Percentiles rank a stretch among this genome's conserved stretches.
Evolutionary conservation across 1,284 basidiomycete species (phyloP).

Genomic region (Marasmius tenuissimus): DNA sequence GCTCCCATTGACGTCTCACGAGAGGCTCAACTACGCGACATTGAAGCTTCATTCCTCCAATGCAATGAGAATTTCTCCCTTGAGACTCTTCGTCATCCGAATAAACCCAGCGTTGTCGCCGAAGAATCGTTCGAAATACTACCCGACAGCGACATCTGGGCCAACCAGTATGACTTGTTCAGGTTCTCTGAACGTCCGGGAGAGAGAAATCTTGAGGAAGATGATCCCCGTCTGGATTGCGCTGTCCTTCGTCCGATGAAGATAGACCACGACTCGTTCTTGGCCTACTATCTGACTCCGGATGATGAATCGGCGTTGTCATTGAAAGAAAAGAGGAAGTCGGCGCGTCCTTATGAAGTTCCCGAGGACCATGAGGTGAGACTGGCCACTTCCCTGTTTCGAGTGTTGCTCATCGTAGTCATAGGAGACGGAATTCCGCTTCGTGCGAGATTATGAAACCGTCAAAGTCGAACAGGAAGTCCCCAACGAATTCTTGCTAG

Average conservation of each 20-base stretch:
- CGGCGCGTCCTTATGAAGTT: slow-evolving; percentile 40
- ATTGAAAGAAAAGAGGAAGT: slow-evolving; percentile 52
- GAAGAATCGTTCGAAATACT: slow-evolving; percentile 85
- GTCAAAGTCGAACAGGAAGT: slow-evolving; percentile 83
- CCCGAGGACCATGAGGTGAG: slow-evolving; percentile 52
- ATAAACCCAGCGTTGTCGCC: slow-evolving; percentile 74
- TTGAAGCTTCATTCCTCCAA: slow-evolving; percentile 79
- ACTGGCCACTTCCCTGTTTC: background rate
- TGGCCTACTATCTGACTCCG: slow-evolving; percentile 86
- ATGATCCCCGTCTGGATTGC: slow-evolving; percentile 78
- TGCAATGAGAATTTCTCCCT: slow-evolving; percentile 62
- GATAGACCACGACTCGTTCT: slow-evolving; percentile 82
- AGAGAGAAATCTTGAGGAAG: slow-evolving; percentile 64
- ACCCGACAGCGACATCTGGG: slow-evolving; percentile 87
- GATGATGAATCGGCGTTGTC: slow-evolving; percentile 70
- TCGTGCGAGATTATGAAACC: slow-evolving; percentile 80
- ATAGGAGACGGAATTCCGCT: slow-evolving; percentile 69
- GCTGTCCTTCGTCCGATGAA: slow-evolving; percentile 86
- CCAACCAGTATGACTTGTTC: slow-evolving; percentile 88
- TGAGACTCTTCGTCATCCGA: slow-evolving; percentile 70
- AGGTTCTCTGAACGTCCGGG: slow-evolving; percentile 88
- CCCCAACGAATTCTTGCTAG: slow-evolving; percentile 80
- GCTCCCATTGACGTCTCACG: slow-evolving; percentile 73
- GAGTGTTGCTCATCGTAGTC: background rate
- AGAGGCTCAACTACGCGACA: slow-evolving; percentile 77